Base-by-base conservation (phyloP, 75 land plant genomes). In the Ceratopteris richardii region DNA sequence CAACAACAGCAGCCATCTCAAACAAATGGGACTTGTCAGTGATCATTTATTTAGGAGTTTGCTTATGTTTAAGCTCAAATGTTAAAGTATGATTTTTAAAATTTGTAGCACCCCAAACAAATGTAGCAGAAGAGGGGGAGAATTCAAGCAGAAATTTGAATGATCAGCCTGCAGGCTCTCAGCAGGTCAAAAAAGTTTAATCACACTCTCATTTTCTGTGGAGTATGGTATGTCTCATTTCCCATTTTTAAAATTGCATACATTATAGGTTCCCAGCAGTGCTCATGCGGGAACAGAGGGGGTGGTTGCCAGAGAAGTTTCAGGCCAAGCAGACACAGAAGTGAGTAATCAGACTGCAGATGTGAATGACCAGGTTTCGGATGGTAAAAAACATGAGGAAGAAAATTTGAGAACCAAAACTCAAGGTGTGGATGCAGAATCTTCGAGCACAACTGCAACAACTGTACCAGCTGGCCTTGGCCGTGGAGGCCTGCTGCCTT, bases 401-500 rank as follows among this genome's bases (percentile, higher is more conserved):
- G 50, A n/a, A 14, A n/a, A 46, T 46, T 2, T 17, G 9, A 33
- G 37, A 33, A 9, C 37, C 37, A 9, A 33, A 33, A 33, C 3
- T 46, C 13, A 4, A 21, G 22, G 14, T 46, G 17, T 21, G 18
- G 50, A 46, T 6, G 17, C 26, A 36, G 44, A 27, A 41, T 21
- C 44, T 27, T 40, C 26, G 26, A 46, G 28, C 4, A 24, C 44
- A 4, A 42, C 13, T 60, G 13, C 1, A 40, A 60, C 46, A 39
- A 29, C 56, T 57, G 65, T 60, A 54, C 92, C 92, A 63, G 66
- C 80, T 62, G 96, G 96, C 33, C 58, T 90, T 27, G 96, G 96
- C 12, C 66, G 80, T 51, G 83, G 85, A 39, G 84, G 87, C 48
- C 59, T 90, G 57, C 82, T 77, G 46, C 80, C 86, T 44, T 48